These are phyloP conservation scores for Vigna radiata DNA, from an alignment of 306 rosid species.

Conservation along the genomic window DNA sequence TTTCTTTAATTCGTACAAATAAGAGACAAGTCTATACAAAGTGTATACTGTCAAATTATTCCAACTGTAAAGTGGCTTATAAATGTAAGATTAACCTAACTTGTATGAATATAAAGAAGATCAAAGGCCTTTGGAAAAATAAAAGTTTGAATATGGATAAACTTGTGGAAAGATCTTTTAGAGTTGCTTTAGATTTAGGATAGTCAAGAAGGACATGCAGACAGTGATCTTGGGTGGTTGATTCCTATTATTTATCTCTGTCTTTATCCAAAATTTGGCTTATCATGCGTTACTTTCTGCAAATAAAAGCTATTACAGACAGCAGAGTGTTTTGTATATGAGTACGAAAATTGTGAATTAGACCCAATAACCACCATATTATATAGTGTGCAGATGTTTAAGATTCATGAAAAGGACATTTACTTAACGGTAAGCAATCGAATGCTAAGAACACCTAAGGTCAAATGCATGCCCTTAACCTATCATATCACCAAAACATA, in stretches of 20 bases:
- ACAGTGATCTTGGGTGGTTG: not conserved
- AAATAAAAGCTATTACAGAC: not conserved
- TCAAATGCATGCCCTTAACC: constrained; percentile 8
- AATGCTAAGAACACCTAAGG: not conserved
- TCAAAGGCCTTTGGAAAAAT: no score
- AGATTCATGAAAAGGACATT: constrained; percentile 45
- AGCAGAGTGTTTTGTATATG: not conserved
- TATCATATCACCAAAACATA: not conserved
- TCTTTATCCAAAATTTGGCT: not conserved
- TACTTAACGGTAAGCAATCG: constrained; percentile 59
- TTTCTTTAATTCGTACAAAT: not conserved
- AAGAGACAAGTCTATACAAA: not conserved
- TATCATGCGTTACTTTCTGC: not conserved
- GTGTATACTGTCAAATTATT: no score
- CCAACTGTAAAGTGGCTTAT: no score
- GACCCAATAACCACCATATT: not conserved
- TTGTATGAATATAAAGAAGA: no score
- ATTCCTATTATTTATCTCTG: not conserved
- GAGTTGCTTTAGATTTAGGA: no score
- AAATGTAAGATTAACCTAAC: no score
- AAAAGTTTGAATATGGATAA: no score
- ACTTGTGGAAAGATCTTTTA: no score
- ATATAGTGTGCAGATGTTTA: not conserved
- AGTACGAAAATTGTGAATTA: not conserved
- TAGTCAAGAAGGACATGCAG: not conserved